Percentiles rank a stretch among this genome's conserved stretches.
Evolutionary conservation across 2,329 filamentous ascomycete species (phyloP).

Genomic region (Cercospora zeina): DNA sequence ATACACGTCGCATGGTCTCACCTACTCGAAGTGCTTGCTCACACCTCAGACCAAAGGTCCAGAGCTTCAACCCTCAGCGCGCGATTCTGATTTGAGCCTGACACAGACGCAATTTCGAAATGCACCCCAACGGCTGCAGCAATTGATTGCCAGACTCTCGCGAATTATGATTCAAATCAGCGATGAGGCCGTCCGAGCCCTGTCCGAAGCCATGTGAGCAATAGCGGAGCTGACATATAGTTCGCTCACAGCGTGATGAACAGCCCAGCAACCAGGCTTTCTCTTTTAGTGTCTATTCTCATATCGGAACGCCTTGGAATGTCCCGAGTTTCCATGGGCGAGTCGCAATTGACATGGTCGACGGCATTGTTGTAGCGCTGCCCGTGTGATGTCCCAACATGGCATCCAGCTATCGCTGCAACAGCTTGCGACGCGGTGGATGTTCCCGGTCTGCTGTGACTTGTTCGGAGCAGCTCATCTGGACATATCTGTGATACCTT

Average conservation of each 20-base stretch:
- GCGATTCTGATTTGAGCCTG: background rate
- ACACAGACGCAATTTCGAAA: constrained; percentile 1
- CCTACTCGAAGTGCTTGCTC: background rate
- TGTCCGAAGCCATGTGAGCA: background rate
- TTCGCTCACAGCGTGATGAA: background rate
- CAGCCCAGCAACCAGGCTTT: background rate
- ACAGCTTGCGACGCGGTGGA: background rate
- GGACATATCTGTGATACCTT: background rate
- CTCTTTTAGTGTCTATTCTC: background rate
- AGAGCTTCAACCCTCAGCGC: background rate
- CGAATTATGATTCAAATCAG: background rate
- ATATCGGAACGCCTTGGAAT: background rate
- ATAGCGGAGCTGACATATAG: constrained; percentile 12
- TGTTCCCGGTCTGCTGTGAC: background rate
- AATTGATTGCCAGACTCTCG: background rate
- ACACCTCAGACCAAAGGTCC: background rate
- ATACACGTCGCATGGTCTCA: background rate
- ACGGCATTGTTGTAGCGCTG: background rate
- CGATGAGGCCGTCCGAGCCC: background rate
- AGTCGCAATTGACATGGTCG: background rate
- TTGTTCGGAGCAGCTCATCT: background rate
- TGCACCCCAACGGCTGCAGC: background rate
- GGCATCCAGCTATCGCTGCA: background rate
- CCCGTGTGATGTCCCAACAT: background rate
- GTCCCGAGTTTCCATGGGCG: background rate